Conservation (phyloP, 257 asterid species). For the Solanum phureja region DNA sequence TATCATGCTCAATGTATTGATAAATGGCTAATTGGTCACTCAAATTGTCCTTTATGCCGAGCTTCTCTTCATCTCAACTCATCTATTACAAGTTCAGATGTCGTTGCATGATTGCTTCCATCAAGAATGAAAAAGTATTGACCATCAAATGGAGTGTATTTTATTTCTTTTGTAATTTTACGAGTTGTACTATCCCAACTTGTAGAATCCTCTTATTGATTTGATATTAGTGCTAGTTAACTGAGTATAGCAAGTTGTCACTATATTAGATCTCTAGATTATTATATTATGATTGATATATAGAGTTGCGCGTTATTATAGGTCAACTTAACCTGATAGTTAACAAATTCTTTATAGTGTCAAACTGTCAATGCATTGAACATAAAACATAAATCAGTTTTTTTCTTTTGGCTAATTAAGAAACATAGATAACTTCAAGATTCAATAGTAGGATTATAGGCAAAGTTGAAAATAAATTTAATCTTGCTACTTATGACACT, state of each 20-base stretch:
- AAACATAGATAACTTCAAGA: not conserved
- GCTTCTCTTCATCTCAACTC: not conserved
- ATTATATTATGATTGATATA: not conserved
- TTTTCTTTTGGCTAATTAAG: not conserved
- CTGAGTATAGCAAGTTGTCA: not conserved
- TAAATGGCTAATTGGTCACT: slow-evolving; percentile 6
- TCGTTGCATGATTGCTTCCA: not conserved
- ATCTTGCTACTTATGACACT: not conserved
- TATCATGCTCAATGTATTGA: slow-evolving; percentile 18
- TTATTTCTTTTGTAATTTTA: not conserved
- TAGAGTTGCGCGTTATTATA: not conserved
- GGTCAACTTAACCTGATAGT: not conserved
- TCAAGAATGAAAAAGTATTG: not conserved
- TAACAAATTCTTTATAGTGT: not conserved
- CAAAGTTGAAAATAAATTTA: not conserved
- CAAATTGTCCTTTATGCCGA: slow-evolving; percentile 22
- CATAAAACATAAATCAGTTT: not conserved
- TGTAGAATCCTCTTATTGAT: not conserved
- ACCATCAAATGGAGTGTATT: not conserved
- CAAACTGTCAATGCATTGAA: not conserved
- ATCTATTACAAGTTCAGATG: not conserved
- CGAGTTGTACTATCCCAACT: not conserved
- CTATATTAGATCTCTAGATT: not conserved
- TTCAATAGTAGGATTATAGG: not conserved
- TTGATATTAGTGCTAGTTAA: not conserved